Conservation (phyloP, 2,329 filamentous ascomycete species). For the Xylaria sp. region DNA sequence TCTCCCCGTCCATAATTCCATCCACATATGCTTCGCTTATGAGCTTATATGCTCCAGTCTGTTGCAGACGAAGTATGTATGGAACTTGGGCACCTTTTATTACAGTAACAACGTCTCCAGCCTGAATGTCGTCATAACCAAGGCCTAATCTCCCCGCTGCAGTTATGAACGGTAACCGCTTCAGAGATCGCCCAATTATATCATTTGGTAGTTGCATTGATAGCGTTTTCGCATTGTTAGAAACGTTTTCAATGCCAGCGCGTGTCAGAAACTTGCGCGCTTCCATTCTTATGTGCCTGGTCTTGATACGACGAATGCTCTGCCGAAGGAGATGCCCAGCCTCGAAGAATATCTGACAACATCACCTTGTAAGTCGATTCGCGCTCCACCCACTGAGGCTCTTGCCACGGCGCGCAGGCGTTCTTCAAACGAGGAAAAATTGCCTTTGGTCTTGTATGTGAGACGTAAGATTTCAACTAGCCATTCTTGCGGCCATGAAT, state of each 20-base stretch:
- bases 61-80: constrained; percentile 15
- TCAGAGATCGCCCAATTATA: constrained; percentile 16
- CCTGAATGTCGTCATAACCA: constrained; percentile 15
- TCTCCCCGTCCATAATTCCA: constrained; percentile 29
- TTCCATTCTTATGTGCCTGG: neutral
- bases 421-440: constrained; percentile 12
- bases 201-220: neutral
- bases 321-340: constrained; percentile 7
- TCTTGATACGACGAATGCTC: neutral
- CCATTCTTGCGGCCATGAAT: constrained; percentile 24
- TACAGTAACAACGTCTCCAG: constrained; percentile 24
- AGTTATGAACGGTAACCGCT: constrained; percentile 26
- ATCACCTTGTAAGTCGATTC: neutral
- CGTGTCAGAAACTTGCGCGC: neutral
- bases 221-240: neutral
- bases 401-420: constrained; percentile 20
- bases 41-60: constrained; percentile 15
- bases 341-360: neutral
- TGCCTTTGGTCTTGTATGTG: constrained; percentile 4
- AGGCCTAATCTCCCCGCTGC: constrained; percentile 13
- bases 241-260: neutral
- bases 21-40: constrained; percentile 27
- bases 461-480: constrained; percentile 24
- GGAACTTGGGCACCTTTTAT: constrained; percentile 24
- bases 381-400: constrained; percentile 13